Evolutionary conservation across 176 grass and related monocot genomes (phyloP).

Genomic region (Zoysia japonica): DNA sequence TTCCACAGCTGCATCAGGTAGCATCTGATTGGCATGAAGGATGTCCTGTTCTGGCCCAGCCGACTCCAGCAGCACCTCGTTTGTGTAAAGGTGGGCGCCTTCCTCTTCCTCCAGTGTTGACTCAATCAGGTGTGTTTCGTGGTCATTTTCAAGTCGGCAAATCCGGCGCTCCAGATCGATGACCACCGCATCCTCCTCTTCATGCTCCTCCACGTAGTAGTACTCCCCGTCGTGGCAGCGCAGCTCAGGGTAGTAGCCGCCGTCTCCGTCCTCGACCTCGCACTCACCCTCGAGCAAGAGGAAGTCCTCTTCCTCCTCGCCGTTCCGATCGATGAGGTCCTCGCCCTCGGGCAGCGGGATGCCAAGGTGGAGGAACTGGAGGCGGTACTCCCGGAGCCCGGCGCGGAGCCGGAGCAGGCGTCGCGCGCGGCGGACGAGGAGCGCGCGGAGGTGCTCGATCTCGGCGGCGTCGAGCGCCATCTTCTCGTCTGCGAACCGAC

Average conservation of each 20-base stretch:
- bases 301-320: conserved; percentile 28
- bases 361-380: conserved; percentile 56
- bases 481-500: conserved; percentile 91
- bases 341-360: conserved; percentile 59
- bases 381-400: conserved; percentile 54
- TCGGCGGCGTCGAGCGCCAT: conserved; percentile 81
- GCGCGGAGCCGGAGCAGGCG: conserved; percentile 40
- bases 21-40: conserved; percentile 24
- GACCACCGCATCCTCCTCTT: conserved; percentile 19
- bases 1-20: conserved; percentile 30
- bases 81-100: conserved; percentile 14
- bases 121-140: conserved; percentile 14
- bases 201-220: conserved; percentile 43
- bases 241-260: conserved; percentile 42
- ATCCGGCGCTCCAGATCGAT: conserved; percentile 62
- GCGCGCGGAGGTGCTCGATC: conserved; percentile 57
- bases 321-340: not conserved
- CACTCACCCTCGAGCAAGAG: conserved; percentile 40
- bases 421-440: conserved; percentile 61
- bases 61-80: conserved; percentile 16
- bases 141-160: conserved; percentile 46
- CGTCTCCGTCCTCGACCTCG: conserved; percentile 23
- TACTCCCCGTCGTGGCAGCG: conserved; percentile 48
- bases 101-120: conserved; percentile 28
- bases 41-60: conserved; percentile 1